A percentile compares a stretch with the other conserved stretches of the same genome.
Conservation (phyloP, 768 basidiomycete species). For the Chalciporus sphaerocephalus region DNA sequence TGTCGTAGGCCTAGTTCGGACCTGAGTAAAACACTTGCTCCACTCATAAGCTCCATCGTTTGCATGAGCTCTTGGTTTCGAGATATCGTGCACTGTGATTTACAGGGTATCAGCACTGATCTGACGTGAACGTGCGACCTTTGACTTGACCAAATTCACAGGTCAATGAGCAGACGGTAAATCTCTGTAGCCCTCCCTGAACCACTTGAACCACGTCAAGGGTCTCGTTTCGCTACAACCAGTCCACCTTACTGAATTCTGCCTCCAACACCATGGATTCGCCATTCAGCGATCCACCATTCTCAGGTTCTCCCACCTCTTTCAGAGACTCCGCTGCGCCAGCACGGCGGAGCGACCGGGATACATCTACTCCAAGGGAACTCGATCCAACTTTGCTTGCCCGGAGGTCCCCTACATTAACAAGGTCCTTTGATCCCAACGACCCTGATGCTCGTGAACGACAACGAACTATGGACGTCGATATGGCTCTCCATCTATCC, state of each 20-base stretch:
- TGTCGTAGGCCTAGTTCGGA: background rate
- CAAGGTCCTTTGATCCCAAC: slow-evolving; percentile 60
- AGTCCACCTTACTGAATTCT: slow-evolving; percentile 1
- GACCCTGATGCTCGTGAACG: slow-evolving; percentile 78
- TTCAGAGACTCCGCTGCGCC: slow-evolving; percentile 37
- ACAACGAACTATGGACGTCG: slow-evolving; percentile 90
- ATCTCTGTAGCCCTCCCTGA: background rate
- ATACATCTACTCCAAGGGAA: slow-evolving; percentile 38
- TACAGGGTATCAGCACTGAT: background rate
- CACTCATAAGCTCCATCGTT: background rate
- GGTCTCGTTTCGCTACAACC: background rate
- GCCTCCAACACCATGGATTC: slow-evolving; percentile 33
- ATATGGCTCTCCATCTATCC: slow-evolving; percentile 82
- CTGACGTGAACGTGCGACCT: slow-evolving; percentile 2
- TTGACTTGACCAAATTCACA: background rate
- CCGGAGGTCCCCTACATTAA: slow-evolving; percentile 59
- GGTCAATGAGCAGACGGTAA: slow-evolving; percentile 2
- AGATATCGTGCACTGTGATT: background rate
- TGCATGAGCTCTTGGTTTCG: background rate
- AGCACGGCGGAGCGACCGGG: slow-evolving; percentile 31
- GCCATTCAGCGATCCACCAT: slow-evolving; percentile 30
- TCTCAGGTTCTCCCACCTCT: slow-evolving; percentile 43
- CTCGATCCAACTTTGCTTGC: slow-evolving; percentile 39
- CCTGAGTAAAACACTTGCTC: background rate
- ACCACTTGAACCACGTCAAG: background rate